A percentile compares a stretch with the other conserved stretches of the same genome.
Conservation (phyloP, 2,329 filamentous ascomycete species). For the Mariannaea sp. region DNA sequence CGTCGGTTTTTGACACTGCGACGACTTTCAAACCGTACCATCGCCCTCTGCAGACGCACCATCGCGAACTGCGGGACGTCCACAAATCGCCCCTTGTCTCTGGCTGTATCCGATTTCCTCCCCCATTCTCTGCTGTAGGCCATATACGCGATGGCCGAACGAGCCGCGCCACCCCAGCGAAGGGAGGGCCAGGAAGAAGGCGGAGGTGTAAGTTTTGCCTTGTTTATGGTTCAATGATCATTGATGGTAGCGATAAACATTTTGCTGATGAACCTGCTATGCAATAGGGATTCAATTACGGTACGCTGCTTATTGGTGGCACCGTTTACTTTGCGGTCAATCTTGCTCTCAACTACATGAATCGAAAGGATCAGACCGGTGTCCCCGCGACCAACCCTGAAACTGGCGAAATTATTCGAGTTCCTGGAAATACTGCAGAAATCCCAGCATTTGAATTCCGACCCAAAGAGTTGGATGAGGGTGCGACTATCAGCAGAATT, state of each 20-base stretch:
- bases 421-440: constrained; percentile 57
- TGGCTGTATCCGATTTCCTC: background rate
- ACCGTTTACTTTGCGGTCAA: constrained; percentile 65
- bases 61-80: background rate
- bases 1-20: no score
- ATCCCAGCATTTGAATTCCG: constrained; percentile 70
- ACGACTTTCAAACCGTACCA: constrained; percentile 6
- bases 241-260: no score
- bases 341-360: constrained; percentile 59
- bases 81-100: background rate
- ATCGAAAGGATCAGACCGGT: constrained; percentile 53
- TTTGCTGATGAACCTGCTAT: background rate
- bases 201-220: constrained; percentile 37
- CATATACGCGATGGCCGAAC: constrained; percentile 35
- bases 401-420: constrained; percentile 56
- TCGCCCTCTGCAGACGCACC: constrained; percentile 1
- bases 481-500: constrained; percentile 65
- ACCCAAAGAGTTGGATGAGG: constrained; percentile 63
- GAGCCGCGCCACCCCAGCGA: constrained; percentile 34
- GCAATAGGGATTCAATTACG: constrained; percentile 45
- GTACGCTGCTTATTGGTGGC: constrained; percentile 57
- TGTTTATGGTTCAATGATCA: no score
- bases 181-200: constrained; percentile 30
- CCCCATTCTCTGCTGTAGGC: constrained; percentile 9
- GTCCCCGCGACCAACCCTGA: constrained; percentile 54